A percentile compares a stretch with the other conserved stretches of the same genome.
Conservation (phyloP, 805 yeast genomes). For the Starmerella potacharoeniae region DNA sequence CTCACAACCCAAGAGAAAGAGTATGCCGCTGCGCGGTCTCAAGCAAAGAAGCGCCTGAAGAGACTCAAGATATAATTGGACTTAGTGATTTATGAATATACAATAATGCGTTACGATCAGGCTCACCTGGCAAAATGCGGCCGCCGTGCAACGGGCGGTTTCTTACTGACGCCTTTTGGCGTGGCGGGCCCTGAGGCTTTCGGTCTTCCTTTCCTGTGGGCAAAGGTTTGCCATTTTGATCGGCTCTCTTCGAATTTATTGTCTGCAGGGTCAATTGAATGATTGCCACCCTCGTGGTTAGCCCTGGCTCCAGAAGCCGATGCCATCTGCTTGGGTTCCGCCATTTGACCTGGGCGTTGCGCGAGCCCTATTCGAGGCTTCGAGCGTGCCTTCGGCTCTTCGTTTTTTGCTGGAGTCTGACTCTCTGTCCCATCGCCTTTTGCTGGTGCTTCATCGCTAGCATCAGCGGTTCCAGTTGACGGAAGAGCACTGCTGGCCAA, state of each 20-base stretch:
- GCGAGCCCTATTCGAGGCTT: no score
- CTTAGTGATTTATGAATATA: neutral
- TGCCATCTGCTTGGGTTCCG: no score
- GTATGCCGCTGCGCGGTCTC: conserved; percentile 14
- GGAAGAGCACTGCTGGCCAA: no score
- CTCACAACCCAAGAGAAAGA: conserved; percentile 8
- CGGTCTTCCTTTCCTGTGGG: neutral
- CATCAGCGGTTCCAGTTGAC: no score
- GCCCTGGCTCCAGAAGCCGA: no score
- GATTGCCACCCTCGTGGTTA: no score
- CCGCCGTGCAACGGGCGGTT: neutral
- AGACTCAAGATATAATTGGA: conserved; percentile 5
- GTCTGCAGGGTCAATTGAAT: neutral
- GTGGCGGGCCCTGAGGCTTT: neutral
- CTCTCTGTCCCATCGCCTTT: no score
- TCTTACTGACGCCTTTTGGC: neutral
- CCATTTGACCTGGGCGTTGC: no score
- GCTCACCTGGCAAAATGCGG: neutral
- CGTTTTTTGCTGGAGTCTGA: no score
- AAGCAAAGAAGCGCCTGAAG: conserved; percentile 17
- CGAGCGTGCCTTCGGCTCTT: no score
- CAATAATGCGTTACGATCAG: neutral
- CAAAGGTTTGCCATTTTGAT: neutral
- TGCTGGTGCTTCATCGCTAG: no score
- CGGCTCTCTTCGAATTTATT: neutral